These are phyloP conservation scores for Candida chauliodis DNA, from an alignment of 805 yeast genomes.

Conservation along the genomic window DNA sequence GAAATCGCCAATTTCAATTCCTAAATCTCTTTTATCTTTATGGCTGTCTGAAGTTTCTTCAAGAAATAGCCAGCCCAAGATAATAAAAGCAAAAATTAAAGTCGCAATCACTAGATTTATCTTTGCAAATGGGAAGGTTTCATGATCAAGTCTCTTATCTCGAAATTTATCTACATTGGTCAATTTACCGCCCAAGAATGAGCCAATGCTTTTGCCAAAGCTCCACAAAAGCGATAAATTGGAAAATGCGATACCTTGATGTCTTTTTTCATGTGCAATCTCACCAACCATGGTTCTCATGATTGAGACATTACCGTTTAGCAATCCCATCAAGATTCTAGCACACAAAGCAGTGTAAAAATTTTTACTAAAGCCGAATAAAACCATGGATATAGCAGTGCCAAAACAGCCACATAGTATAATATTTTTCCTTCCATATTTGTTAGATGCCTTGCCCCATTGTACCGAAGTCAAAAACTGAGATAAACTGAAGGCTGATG, in stretches of 20 bases:
- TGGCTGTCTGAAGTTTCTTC: constrained; percentile 34
- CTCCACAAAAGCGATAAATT: constrained; percentile 61
- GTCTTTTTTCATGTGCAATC: constrained; percentile 50
- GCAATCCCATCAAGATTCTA: constrained; percentile 50
- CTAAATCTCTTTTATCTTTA: constrained; percentile 23
- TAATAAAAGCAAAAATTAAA: constrained; percentile 22
- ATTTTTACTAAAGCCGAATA: constrained; percentile 53
- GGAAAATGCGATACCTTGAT: constrained; percentile 62
- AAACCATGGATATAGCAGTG: constrained; percentile 43
- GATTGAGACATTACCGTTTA: constrained; percentile 67
- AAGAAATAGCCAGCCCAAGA: constrained; percentile 30
- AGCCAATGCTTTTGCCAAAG: constrained; percentile 61
- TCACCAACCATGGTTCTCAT: constrained; percentile 62
- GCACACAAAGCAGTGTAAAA: constrained; percentile 52
- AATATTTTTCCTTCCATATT: constrained; percentile 54
- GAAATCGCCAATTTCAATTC: constrained; percentile 38
- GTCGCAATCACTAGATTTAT: constrained; percentile 34
- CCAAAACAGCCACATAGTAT: constrained; percentile 52
- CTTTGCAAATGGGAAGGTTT: constrained; percentile 34
- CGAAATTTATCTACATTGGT: constrained; percentile 1
- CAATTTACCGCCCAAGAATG: constrained; percentile 45
- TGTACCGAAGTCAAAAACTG: constrained; percentile 56
- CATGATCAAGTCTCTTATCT: background rate
- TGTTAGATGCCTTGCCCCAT: constrained; percentile 59
- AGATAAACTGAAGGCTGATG: constrained; percentile 57